Base-by-base conservation (phyloP, 768 basidiomycete genomes). In the Termitomyces sp. region DNA sequence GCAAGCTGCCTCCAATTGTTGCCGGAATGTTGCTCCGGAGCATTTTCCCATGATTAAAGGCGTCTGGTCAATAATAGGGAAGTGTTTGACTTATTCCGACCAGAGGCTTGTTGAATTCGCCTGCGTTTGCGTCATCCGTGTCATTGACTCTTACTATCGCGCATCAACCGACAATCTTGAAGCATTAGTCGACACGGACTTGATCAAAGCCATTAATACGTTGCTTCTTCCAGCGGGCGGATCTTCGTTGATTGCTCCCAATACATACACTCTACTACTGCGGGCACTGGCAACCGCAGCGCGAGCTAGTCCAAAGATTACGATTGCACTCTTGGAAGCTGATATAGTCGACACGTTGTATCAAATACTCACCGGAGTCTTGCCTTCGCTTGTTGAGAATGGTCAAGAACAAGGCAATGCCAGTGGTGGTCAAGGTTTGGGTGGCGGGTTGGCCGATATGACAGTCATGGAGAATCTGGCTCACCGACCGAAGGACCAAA, bases 61-160 rank as follows among this genome's bases (percentile, higher is more conserved):
- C 47, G 90, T 94, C 41, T 92, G 90, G 88, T 87, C 95, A 0
- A 96, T 92, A 72, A 88, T 99, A 63, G 87, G 92, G 59, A 94
- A 93, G 65, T 94, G 94, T 63, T 80, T 98, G 47, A 80, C 85
- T 0, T 97, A 96, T 67, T 87, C 92, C 29, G 96, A 98, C 71
- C 93, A 96, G 72, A 87, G 94, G 52, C 84, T 98, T n/a, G 97
- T 99, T 62, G 97, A 98, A 73, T 96, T 88, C 68, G 94, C 94
- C 1, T 94, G 92, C 63, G 83, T 96, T 52, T 96, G 92, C 63
- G 90, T 98, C 66, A 96, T 98, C 57, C 88, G 96, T 36, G 87
- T 92, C 57, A 82, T 98, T 65, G 96, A 99, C 65, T 88, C 92
- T 34, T 98, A 95, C 70, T 80, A 92, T 65, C 90, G 94, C 57